Base-by-base conservation (phyloP, 176 grass and related monocot species). In the Zoysia pacifica region DNA sequence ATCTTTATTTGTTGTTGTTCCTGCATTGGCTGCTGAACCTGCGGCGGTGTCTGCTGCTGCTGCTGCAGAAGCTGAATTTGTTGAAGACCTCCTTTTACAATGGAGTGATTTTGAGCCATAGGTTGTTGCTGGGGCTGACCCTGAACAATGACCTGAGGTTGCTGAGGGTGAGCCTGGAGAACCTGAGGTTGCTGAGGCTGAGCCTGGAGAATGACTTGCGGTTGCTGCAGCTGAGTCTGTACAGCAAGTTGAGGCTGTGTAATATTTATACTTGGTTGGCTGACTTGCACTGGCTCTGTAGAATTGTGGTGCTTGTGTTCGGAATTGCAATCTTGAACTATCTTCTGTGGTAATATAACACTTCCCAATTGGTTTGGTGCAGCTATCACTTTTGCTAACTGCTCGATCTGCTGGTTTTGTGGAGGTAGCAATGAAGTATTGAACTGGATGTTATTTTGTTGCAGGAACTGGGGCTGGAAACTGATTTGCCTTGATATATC, bases 401-500 rank as follows among this genome's bases (percentile, higher is more conserved):
- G 91, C 80, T 93, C 83, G 0, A 70, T 62, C 51, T 90, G 81
- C 65, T 86, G 82, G 72, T 74, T 86, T 84, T 90, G 88, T 67
- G 77, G 75, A 86, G 91, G 86, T 60, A 86, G 18, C 76, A 82
- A 18, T 4, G 86, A 60, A 65, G 75, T 67, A 51, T 83, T 85
- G 81, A 90, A 93, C n/a, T 93, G 87, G n/a, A 84, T 87, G 41
- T 82, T 87, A 65, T 87, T 93, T 83, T 89, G 87, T 70, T 90
- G 91, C 87, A 87, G 60, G 55, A 87, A 81, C 75, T 90, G 87
- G 50, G 87, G 69, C 12, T 87, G 87, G 18, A 93, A 87, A 72
- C 81, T 81, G 70, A 87, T 79, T 76, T 93, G 87, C 85, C 81
- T 93, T 40, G 86, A 86, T 65, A 93, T 1, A 87, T 90, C 91